Evolutionary conservation across 1,139 yeast species (phyloP).

Genomic region (Taphrina flavorubra): DNA sequence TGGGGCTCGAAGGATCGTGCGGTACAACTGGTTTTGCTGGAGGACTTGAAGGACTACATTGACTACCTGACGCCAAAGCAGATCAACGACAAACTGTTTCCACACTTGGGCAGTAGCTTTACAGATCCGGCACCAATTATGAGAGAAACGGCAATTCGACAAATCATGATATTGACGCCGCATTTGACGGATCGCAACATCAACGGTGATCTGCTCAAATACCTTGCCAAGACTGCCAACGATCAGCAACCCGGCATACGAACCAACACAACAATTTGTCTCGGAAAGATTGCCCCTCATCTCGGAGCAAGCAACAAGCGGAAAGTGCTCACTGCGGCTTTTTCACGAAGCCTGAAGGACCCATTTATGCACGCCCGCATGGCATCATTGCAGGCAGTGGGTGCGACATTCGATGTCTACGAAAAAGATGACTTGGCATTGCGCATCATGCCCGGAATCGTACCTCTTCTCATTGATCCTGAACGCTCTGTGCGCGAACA

Average conservation of each 20-base stretch:
- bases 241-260: slow-evolving; percentile 84
- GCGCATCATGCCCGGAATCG: slow-evolving; percentile 82
- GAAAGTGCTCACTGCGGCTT: slow-evolving; percentile 81
- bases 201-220: slow-evolving; percentile 81
- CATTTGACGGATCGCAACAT: slow-evolving; percentile 77
- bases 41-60: slow-evolving; percentile 64
- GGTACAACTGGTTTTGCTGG: slow-evolving; percentile 70
- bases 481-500: slow-evolving; percentile 28
- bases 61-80: slow-evolving; percentile 59
- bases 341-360: slow-evolving; percentile 81
- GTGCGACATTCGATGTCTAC: slow-evolving; percentile 67
- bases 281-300: slow-evolving; percentile 70
- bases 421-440: slow-evolving; percentile 78
- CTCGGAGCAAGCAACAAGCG: slow-evolving; percentile 59
- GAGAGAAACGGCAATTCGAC: slow-evolving; percentile 78
- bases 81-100: slow-evolving; percentile 72
- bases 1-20: slow-evolving; percentile 76
- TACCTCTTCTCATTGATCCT: slow-evolving; percentile 77
- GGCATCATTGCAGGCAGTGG: slow-evolving; percentile 79
- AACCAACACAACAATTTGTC: slow-evolving; percentile 79
- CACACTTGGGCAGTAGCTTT: slow-evolving; percentile 72
- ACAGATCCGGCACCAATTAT: slow-evolving; percentile 81
- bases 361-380: slow-evolving; percentile 76
- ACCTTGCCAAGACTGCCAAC: slow-evolving; percentile 83
- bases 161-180: slow-evolving; percentile 67